Evolutionary conservation across 805 yeast genomes (phyloP), one percentile per base, ranked within the genome.

Genomic region (Yarrowia sp.): DNA sequence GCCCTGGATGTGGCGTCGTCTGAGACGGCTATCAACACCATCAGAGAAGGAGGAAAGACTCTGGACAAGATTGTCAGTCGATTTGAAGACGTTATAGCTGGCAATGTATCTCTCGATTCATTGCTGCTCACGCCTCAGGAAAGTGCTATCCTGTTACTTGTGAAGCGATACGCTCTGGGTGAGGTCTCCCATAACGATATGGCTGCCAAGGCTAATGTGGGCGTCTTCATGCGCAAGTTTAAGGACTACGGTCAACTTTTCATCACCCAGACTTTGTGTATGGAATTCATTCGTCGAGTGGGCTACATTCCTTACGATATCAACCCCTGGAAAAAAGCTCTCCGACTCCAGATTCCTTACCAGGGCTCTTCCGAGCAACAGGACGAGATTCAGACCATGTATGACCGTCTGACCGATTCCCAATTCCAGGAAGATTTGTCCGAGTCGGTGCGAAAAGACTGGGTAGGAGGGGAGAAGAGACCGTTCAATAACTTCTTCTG

Each of bases 401-500:
- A 48, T 10, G 45, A 48, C 36, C 19, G 40, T 2, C 41, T 63
- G 11, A n/a, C 38, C 0, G 26, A 15, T 5, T 36, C 40, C 16
- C 40, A 49, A 1, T 49, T 63, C 11, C 14, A 16, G 15, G 1
- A 35, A 8, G 67, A 63, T 38, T 16, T 41, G 15, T 16, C 55
- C 11, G 26, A 19, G n/a, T 12, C 8, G 8, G 16, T 15, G 2
- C 67, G 67, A 5, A 9, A 19, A 4, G 45, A 46, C 26, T 59
- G 65, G 65, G 42, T 16, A 8, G 65, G 65, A 1, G 50, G 42
- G 32, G 16, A 35, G 12, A 43, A 32, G 10, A 38, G 67, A 3
- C 56, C 55, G 3, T 48, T 48, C 8, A 9, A 22, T 0, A 12
- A 48, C 56, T 63, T 92, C 1, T 94, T 87, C 76, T 92, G 98